A percentile compares a stretch with the other conserved stretches of the same genome.
Evolutionary conservation across 768 basidiomycete genomes (phyloP).

Genomic region (Phanerochaete carnosa): DNA sequence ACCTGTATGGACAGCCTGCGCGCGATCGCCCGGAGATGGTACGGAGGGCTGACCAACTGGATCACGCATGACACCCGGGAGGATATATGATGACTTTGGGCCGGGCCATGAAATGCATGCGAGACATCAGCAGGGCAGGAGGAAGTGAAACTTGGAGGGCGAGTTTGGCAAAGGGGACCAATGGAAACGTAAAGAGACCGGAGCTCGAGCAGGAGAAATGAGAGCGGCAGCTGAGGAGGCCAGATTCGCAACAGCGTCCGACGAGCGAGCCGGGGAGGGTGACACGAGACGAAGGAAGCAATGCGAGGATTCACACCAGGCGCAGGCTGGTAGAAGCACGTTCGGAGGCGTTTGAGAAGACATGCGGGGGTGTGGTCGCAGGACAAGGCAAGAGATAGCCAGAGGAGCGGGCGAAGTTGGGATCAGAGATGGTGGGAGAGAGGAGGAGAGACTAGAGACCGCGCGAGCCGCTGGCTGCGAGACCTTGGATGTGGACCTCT

Average conservation of each 20-base stretch:
- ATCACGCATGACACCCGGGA: background rate
- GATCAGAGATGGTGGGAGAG: background rate
- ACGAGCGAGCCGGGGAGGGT: background rate
- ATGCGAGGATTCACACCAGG: background rate
- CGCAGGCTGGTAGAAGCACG: too few relatives aligned
- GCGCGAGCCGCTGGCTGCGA: background rate
- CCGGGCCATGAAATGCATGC: background rate
- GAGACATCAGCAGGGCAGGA: background rate
- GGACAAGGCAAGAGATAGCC: conserved; percentile 5
- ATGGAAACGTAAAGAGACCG: background rate
- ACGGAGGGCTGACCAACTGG: background rate
- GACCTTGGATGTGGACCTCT: background rate
- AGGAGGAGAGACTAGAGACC: background rate
- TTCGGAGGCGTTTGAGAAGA: background rate
- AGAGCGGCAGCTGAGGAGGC: background rate
- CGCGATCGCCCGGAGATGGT: background rate
- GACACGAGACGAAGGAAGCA: background rate
- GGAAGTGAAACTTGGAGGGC: background rate
- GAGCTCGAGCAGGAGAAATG: background rate
- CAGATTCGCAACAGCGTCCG: background rate
- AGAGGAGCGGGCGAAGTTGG: background rate
- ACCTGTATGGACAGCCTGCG: background rate
- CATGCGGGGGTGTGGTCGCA: background rate
- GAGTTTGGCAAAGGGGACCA: background rate
- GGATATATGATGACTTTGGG: background rate